Base-by-base conservation (phyloP, 345 rosid genomes). In the Euphorbia lathyris region DNA sequence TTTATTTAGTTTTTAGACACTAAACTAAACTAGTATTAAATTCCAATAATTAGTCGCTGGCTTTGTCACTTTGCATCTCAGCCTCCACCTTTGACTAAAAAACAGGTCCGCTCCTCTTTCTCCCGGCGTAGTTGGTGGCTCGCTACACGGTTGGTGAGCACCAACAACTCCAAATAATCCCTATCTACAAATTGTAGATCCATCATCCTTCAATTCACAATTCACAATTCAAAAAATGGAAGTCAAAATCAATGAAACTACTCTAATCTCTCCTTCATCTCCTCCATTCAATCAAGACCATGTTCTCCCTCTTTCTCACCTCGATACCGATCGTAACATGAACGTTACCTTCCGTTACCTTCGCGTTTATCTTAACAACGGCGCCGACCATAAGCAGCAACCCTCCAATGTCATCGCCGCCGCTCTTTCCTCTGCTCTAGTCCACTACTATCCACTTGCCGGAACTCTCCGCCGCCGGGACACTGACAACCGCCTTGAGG, bases 321-420 rank as follows among this genome's bases (percentile, higher is more conserved):
- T 93, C 19, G 98, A 90, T 66, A 76, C 83, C 42, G 96, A 89
- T 69, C 85, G 75, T 61, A 89, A 86, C 83, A 83, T 87, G 78
- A 63, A 87, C 58, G 74, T 84, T 77, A 84, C 83, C 58, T 87
- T 89, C 85, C 97, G 97, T 57, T 92, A 87, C 74, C 81, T 92
- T 67, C 93, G 96, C 9, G 90, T 79, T 3, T 92, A 89, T 60
- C 80, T 70, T 57, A 71, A 56, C 77, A 73, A 50, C 75, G 30
- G 74, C 71, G 16, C 65, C 80, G 65, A 60, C n/a, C 26, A 30
- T 65, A 7, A 16, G 6, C 69, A 63, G 9, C 60, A 43, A 20
- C 85, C 86, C 27, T 80, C 67, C 65, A 10, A 80, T 38, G 87
- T 84, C 72, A 84, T 87, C 56, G 62, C 85, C 77, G 42, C 74